Conservation (phyloP, 495 filamentous ascomycete genomes). For the Podospora appendiculata region DNA sequence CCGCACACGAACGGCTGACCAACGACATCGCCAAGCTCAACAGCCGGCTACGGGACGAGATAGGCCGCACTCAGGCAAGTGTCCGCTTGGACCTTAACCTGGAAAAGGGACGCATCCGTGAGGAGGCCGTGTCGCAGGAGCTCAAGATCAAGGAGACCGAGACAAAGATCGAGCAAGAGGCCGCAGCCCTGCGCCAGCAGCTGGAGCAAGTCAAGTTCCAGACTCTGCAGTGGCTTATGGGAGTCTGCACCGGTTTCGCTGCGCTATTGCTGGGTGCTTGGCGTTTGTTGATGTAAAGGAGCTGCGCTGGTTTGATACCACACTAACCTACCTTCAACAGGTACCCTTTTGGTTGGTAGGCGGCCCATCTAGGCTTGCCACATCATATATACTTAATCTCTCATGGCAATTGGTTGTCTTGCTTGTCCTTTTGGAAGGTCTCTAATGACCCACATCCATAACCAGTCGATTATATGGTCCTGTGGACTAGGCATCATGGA, state of each 20-base stretch:
- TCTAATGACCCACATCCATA: too few relatives aligned
- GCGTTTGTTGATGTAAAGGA: conserved; percentile 65
- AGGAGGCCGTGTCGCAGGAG: conserved; percentile 95
- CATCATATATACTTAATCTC: too few relatives aligned
- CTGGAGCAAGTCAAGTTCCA: conserved; percentile 96
- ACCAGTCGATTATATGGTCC: too few relatives aligned
- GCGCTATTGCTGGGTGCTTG: conserved; percentile 93
- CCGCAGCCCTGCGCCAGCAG: conserved; percentile 80
- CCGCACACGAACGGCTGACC: conserved; percentile 84
- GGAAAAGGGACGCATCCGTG: conserved; percentile 93
- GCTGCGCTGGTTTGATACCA: too few relatives aligned
- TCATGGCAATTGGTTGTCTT: too few relatives aligned
- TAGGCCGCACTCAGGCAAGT: conserved; percentile 83
- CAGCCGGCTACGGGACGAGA: conserved; percentile 82
- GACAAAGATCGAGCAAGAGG: conserved; percentile 96
- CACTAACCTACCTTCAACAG: too few relatives aligned
- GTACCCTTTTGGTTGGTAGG: too few relatives aligned
- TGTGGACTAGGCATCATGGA: too few relatives aligned
- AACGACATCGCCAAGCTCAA: conserved; percentile 93
- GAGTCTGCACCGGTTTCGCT: conserved; percentile 87
- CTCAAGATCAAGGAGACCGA: conserved; percentile 99
- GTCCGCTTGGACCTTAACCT: conserved; percentile 90
- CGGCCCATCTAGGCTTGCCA: too few relatives aligned
- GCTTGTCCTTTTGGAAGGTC: too few relatives aligned
- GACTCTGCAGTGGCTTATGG: conserved; percentile 97